A percentile compares a stretch with the other conserved stretches of the same genome.
Evolutionary conservation across 306 rosid genomes (phyloP).

Genomic region (Vicia faba): DNA sequence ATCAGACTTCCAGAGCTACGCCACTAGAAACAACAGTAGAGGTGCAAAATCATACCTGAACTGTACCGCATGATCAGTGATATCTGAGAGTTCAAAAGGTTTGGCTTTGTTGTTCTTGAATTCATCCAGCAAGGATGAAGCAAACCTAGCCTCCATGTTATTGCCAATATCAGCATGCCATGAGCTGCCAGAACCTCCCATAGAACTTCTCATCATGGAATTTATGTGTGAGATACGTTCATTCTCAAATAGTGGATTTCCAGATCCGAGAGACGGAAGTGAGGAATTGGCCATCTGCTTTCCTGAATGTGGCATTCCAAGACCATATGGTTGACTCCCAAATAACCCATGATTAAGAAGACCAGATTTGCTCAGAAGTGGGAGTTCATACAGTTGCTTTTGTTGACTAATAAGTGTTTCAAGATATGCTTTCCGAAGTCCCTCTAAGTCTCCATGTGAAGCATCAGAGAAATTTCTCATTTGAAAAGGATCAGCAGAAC

Average conservation of each 20-base stretch:
- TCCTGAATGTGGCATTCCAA: conserved; percentile 68
- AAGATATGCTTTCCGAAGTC: conserved; percentile 69
- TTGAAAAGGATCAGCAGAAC: conserved; percentile 57
- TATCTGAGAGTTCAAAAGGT: conserved; percentile 89
- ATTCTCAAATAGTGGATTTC: conserved; percentile 63
- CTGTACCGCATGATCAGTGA: conserved; percentile 73
- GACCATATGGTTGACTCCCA: conserved; percentile 65
- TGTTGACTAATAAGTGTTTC: conserved; percentile 74
- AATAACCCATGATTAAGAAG: conserved; percentile 55
- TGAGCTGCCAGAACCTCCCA: conserved; percentile 62
- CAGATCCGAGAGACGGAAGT: conserved; percentile 66
- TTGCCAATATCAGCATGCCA: conserved; percentile 66
- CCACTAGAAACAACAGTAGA: conserved; percentile 27
- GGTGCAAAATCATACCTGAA: conserved; percentile 65
- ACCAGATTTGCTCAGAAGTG: conserved; percentile 67
- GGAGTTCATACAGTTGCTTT: conserved; percentile 75
- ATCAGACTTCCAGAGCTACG: conserved; percentile 38
- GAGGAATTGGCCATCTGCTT: conserved; percentile 52
- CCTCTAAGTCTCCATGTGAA: conserved; percentile 69
- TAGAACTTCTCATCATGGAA: conserved; percentile 69
- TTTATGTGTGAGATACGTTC: conserved; percentile 51
- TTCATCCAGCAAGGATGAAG: conserved; percentile 79
- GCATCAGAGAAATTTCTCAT: conserved; percentile 55
- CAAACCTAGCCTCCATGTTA: conserved; percentile 58
- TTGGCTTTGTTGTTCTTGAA: conserved; percentile 86